Conservation (phyloP, 306 rosid species). For the Vachellia collinsii region DNA sequence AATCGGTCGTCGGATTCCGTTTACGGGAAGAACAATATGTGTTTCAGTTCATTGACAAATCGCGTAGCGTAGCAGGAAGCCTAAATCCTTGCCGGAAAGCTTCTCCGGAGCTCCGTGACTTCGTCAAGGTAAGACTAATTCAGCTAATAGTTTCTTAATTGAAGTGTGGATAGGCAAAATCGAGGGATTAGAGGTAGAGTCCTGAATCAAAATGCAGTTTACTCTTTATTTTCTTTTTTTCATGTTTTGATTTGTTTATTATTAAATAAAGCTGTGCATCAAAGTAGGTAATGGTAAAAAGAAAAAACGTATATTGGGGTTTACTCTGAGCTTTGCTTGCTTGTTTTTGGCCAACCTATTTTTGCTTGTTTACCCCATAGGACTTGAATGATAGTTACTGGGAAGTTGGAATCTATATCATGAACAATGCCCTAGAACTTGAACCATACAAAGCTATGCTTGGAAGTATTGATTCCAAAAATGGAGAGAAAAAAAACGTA, state of each 20-base stretch:
- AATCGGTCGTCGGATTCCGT: background rate
- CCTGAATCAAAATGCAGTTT: background rate
- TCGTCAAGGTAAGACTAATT: background rate
- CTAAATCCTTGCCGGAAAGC: background rate
- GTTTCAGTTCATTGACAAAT: background rate
- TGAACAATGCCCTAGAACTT: background rate
- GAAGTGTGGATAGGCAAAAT: background rate
- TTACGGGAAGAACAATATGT: background rate
- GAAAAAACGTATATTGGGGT: background rate
- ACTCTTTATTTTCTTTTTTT: background rate
- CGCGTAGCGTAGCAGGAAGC: background rate
- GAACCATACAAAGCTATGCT: background rate
- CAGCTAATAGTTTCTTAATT: slow-evolving; percentile 3
- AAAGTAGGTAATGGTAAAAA: background rate
- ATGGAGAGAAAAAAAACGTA: background rate
- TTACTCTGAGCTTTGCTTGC: background rate
- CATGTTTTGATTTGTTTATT: background rate
- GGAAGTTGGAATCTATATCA: background rate
- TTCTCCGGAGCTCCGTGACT: background rate
- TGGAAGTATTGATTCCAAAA: background rate
- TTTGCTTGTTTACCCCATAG: background rate
- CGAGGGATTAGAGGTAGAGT: background rate
- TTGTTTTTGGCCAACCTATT: background rate
- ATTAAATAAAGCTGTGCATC: background rate
- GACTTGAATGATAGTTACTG: background rate